Evolutionary conservation across 805 yeast genomes (phyloP).

Genomic region (Clavispora vitiphila): DNA sequence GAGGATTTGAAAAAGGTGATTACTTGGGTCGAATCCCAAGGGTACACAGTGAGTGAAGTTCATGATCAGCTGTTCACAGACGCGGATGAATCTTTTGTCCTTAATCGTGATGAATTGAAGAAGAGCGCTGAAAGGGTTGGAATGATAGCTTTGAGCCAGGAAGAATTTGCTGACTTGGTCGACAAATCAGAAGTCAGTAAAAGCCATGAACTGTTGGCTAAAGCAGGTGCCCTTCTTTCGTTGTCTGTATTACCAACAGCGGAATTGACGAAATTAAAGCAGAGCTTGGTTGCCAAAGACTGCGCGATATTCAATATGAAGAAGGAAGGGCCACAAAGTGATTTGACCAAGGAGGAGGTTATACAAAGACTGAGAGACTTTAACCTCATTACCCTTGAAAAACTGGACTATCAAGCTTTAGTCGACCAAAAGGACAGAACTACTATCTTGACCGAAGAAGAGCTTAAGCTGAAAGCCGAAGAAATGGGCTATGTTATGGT

Average conservation of each 20-base stretch:
- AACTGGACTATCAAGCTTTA: constrained; percentile 12
- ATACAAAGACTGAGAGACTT: constrained; percentile 12
- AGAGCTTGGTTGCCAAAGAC: constrained; percentile 19
- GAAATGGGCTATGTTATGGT: constrained; percentile 38
- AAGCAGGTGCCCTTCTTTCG: constrained; percentile 9
- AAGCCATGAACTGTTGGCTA: constrained; percentile 1
- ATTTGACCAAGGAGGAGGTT: constrained; percentile 18
- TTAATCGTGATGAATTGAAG: constrained; percentile 5
- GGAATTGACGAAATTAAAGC: constrained; percentile 11
- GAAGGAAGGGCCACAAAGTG: constrained; percentile 2
- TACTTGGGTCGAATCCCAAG: constrained; percentile 4
- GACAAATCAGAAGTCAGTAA: constrained; percentile 1
- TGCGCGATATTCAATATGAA: constrained; percentile 21
- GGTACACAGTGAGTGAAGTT: constrained; percentile 1
- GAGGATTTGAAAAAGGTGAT: constrained; percentile 2
- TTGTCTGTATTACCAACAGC: constrained; percentile 10
- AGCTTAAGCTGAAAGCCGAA: constrained; percentile 27
- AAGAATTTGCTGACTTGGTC: constrained; percentile 1
- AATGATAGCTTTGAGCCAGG: constrained; percentile 5
- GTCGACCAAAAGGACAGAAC: constrained; percentile 1
- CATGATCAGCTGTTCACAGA: constrained; percentile 1
- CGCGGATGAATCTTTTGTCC: constrained; percentile 6
- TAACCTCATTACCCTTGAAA: constrained; percentile 13
- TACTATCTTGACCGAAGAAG: constrained; percentile 14
- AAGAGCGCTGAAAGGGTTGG: constrained; percentile 9